Conservation (phyloP, 768 basidiomycete species). For the Lentinula raphanica region DNA sequence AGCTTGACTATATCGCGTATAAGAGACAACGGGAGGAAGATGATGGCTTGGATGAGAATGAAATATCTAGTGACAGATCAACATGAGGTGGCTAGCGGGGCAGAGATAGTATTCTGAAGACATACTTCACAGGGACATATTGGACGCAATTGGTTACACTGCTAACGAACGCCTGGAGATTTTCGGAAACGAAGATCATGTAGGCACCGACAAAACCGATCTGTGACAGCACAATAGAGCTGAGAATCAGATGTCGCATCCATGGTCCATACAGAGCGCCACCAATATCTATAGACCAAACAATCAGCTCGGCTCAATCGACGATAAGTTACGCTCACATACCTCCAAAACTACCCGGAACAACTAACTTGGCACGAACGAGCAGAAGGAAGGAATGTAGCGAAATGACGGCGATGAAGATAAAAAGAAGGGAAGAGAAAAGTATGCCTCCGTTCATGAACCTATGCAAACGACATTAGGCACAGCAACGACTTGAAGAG, state of each 20-base stretch:
- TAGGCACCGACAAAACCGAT: constrained; percentile 88
- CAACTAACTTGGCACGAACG: constrained; percentile 79
- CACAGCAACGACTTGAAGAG: constrained; percentile 1
- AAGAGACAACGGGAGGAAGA: constrained; percentile 88
- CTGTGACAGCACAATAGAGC: constrained; percentile 85
- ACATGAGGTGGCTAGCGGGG: not conserved
- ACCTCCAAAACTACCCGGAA: constrained; percentile 94
- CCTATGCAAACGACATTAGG: constrained; percentile 30
- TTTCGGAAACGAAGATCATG: constrained; percentile 93
- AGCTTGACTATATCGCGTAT: constrained; percentile 93
- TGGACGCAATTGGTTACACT: constrained; percentile 1
- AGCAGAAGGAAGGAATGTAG: constrained; percentile 92
- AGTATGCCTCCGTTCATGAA: constrained; percentile 95
- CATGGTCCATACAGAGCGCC: constrained; percentile 86
- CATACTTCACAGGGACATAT: constrained; percentile 7
- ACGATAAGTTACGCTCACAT: constrained; percentile 15
- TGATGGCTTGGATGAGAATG: constrained; percentile 75
- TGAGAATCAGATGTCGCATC: constrained; percentile 88
- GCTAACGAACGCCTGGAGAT: constrained; percentile 48
- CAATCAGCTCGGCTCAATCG: not conserved
- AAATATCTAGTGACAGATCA: constrained; percentile 31
- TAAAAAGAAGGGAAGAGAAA: constrained; percentile 76
- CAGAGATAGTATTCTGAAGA: not conserved
- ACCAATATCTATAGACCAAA: constrained; percentile 85
- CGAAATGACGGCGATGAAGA: constrained; percentile 80